Base-by-base conservation (phyloP, 2,329 filamentous ascomycete genomes). In the Metarhizium brunneum region DNA sequence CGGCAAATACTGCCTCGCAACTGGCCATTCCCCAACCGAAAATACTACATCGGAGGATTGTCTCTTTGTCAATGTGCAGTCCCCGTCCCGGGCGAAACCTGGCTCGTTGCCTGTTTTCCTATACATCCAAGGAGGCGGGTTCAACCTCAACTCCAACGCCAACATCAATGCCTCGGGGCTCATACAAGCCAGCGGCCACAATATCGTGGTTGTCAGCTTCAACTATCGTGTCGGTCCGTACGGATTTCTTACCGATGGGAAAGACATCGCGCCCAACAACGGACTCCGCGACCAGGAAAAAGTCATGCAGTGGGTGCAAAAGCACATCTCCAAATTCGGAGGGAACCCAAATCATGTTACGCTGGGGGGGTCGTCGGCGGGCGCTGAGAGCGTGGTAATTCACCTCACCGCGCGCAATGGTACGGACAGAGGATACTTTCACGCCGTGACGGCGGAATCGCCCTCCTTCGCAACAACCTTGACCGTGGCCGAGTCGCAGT, bases 201-300 rank as follows among this genome's bases (percentile, higher is more conserved):
- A 79, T 56, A 84, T 90, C 30, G 71, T 92, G 0, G 81, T 90
- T 0, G 85, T 92, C 2, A 85, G 77, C 10, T 79, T 89, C 69
- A 91, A 90, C 69, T 91, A 92, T 65, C 83, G 88, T 5, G 86
- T 92, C 11, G 87, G 87, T 0, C 78, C 81, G 0, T 90, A 84
- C 61, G 88, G 88, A 0, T 92, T 91, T 65, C 74, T 92, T 13
- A 80, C 82, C 2, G 75, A 82, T 55, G 71, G 78, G 16, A 78
- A 86, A 61, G 63, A 60, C 60, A 78, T 81, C 2, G 80, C 77
- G 56, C 65, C 84, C 40, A 91, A 91, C 66, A 84, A 84, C 61
- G 88, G 88, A 1, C 72, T 91, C 1, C 79, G 80, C 38, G 87
- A 91, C 65, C 86, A 90, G 67, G 73, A 84, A 53, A 85, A 86